phyloP scores from a whole-genome alignment of 257 asterid genomes.

The Scutellaria barbata region DNA sequence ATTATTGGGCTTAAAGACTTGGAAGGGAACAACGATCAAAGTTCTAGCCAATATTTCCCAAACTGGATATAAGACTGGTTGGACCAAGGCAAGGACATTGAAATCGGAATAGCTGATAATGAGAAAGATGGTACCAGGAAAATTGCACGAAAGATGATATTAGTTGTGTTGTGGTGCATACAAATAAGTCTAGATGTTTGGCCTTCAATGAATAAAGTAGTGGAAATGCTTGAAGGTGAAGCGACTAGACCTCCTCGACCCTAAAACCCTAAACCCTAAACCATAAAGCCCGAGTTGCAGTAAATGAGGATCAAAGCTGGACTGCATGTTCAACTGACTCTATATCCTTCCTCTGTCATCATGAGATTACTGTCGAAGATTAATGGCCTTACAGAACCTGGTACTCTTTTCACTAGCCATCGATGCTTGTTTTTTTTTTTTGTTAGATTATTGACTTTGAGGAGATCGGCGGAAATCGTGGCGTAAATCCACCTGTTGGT shows the following conservation, averaged over 20 bases:
- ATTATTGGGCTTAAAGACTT: slow-evolving; percentile 29
- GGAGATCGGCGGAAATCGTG: too few relatives aligned
- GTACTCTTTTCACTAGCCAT: too few relatives aligned
- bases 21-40: neutral
- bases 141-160: slow-evolving; percentile 31
- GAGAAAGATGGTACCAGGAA: neutral
- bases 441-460: too few relatives aligned
- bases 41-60: slow-evolving; percentile 2
- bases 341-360: neutral
- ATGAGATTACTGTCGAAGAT: neutral
- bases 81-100: slow-evolving; percentile 33
- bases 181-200: slow-evolving; percentile 8
- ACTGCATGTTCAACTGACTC: neutral
- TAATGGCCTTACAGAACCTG: too few relatives aligned
- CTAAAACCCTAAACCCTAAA: too few relatives aligned
- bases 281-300: neutral
- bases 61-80: slow-evolving; percentile 28
- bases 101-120: neutral
- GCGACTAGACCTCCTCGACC: neutral
- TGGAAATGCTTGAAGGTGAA: slow-evolving; percentile 20
- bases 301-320: neutral
- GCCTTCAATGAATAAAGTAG: neutral
- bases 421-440: too few relatives aligned
- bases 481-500: too few relatives aligned
- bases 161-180: slow-evolving; percentile 34